Base-by-base conservation (phyloP, 768 basidiomycete genomes). In the Cytidiella melzeri region DNA sequence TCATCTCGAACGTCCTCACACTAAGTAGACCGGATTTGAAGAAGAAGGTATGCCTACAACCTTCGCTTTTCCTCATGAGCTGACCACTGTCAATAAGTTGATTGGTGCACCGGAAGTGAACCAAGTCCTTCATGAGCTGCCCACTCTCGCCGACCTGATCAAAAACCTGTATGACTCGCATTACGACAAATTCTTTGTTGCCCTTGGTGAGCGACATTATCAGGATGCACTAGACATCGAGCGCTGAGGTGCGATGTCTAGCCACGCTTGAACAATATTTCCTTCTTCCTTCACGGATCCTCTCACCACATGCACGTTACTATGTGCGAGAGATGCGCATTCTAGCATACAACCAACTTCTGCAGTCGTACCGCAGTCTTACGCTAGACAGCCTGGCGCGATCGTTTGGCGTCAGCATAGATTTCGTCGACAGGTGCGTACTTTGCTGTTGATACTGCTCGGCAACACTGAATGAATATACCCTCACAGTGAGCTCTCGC, bases 271-370 rank as follows among this genome's bases (percentile, higher is more conserved):
- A 97, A 67, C 84, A 92, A 67, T 80, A 78, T 1, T 81, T 87
- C 60, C 83, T 98, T 55, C 68, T 92, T n/a, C 86, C 92, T 11
- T 93, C 89, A 2, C 87, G 90, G 37, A 69, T 93, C 51, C 79
- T 98, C 41, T 77, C 83, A 1, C 87, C 85, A 0, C 96, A 98
- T 64, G 77, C 91, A 0, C 81, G 89, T 6, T 95, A 75, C 71
- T 97, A 96, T 65, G 77, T 93, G 25, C 85, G 95, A 50, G 95
- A 97, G 67, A 92, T 97, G 90, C 84, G 96, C 27, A 92, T 98
- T 55, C 81, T 87, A 18, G 93, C 94, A 1, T 98, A 96, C 68
- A 70, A 76, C 23, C 95, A 98, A 60, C 74, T 97, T 4, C 73
- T 99, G n/a, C 91, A 97, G 64, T 83, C 80, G 9, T 99, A 98